phyloP scores from a whole-genome alignment of 257 asterid genomes.

The Nicotiana paniculata region DNA sequence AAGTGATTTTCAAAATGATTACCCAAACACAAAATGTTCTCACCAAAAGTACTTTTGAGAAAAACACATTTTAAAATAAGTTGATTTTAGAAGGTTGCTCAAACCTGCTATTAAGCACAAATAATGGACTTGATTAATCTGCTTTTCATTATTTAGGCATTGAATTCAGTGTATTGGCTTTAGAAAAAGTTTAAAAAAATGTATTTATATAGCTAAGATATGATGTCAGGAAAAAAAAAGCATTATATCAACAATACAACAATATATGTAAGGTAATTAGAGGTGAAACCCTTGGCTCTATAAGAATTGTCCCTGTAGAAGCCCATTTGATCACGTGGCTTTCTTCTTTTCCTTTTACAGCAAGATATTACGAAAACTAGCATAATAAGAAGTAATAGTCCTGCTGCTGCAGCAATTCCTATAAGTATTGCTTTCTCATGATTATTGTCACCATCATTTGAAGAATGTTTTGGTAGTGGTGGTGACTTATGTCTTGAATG shows the following conservation, averaged over 20 bases:
- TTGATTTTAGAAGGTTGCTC: too few species aligned
- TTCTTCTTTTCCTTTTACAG: slow-evolving; percentile 36
- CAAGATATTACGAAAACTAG: slow-evolving; percentile 35
- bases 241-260: not conserved
- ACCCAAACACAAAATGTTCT: too few species aligned
- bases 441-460: slow-evolving; percentile 18
- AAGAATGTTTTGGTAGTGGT: slow-evolving; percentile 13
- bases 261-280: not conserved
- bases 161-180: too few species aligned
- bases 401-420: slow-evolving; percentile 62
- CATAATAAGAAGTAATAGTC: slow-evolving; percentile 39
- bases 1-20: too few species aligned
- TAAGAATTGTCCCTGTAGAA: slow-evolving; percentile 48
- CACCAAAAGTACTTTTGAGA: too few species aligned
- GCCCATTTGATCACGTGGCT: slow-evolving; percentile 36
- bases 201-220: not conserved
- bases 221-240: not conserved
- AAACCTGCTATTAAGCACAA: too few species aligned
- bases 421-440: slow-evolving; percentile 25
- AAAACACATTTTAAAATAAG: too few species aligned
- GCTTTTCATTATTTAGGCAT: too few species aligned
- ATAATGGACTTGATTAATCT: too few species aligned
- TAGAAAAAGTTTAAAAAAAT: not conserved
- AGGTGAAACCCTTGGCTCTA: not conserved
- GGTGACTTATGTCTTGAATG: slow-evolving; percentile 18